These are phyloP conservation scores for Phlyctochytrium planicorne DNA, from an alignment of 192 early-diverging fungal genomes.

Conservation along the genomic window DNA sequence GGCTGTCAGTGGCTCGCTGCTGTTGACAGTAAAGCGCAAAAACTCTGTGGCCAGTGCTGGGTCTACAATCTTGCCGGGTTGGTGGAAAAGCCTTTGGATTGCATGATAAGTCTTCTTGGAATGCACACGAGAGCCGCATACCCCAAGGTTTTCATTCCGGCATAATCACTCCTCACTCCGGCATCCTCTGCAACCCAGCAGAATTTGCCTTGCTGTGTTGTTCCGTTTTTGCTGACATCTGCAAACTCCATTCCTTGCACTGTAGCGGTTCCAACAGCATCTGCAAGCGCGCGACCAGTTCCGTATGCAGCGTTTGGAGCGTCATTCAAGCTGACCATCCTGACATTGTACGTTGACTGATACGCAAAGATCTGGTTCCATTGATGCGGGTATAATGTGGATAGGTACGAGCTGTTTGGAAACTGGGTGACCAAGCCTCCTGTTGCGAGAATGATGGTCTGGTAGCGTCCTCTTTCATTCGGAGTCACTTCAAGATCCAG, in stretches of 20 bases:
- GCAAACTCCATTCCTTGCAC: background rate
- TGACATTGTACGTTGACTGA: constrained; percentile 8
- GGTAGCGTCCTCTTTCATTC: no score
- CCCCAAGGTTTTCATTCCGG: constrained; percentile 1
- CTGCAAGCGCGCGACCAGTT: background rate
- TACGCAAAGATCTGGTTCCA: constrained; percentile 10
- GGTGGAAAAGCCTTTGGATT: background rate
- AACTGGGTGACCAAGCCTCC: constrained; percentile 1
- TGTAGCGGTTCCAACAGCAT: background rate
- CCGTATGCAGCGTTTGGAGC: background rate
- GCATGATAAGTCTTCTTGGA: no score
- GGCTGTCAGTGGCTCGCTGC: no score
- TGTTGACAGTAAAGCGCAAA: background rate
- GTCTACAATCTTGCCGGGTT: background rate
- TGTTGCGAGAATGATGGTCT: background rate
- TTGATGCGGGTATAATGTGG: constrained; percentile 2
- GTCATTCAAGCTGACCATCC: constrained; percentile 10
- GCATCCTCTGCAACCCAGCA: background rate
- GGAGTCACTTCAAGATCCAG: background rate
- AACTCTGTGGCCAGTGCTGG: background rate
- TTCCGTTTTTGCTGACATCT: background rate
- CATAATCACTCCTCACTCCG: background rate
- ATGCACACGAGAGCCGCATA: background rate
- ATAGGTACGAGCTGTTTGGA: background rate
- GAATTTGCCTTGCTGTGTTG: no score